Percentiles rank a stretch among this genome's conserved stretches.
These are phyloP conservation scores for Colletotrichum sp. DNA, from an alignment of 2,329 filamentous ascomycete genomes.

Conservation along the genomic window DNA sequence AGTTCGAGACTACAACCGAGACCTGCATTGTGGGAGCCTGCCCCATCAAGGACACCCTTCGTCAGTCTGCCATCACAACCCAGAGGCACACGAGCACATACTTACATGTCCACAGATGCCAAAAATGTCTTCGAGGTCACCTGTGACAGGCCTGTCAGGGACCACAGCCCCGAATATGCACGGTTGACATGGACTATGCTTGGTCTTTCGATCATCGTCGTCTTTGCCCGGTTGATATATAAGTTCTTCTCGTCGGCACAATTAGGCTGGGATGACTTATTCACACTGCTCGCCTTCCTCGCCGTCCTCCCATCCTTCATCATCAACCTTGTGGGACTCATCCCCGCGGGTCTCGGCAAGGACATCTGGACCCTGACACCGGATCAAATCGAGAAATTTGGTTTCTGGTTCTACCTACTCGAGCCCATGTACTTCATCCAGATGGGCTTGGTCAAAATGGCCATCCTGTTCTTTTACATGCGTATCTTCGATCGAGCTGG, in stretches of 20 bases:
- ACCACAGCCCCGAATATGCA: neutral
- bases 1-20: slow-evolving; percentile 1
- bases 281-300: slow-evolving; percentile 26
- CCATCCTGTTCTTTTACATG: slow-evolving; percentile 47
- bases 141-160: slow-evolving; percentile 4
- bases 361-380: slow-evolving; percentile 37
- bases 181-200: slow-evolving; percentile 2
- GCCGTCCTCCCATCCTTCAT: slow-evolving; percentile 25
- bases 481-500: slow-evolving; percentile 40
- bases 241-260: slow-evolving; percentile 28
- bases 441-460: slow-evolving; percentile 43
- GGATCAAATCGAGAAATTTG: slow-evolving; percentile 28
- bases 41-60: slow-evolving; percentile 3
- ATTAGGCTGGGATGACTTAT: slow-evolving; percentile 36
- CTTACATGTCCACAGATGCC: neutral
- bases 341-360: slow-evolving; percentile 32
- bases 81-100: neutral
- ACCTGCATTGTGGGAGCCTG: slow-evolving; percentile 5
- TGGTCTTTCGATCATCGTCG: slow-evolving; percentile 26
- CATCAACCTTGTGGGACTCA: slow-evolving; percentile 27
- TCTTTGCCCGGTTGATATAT: slow-evolving; percentile 36
- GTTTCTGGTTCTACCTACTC: slow-evolving; percentile 34
- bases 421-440: slow-evolving; percentile 44
- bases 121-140: slow-evolving; percentile 9
- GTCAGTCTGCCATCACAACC: neutral